Base-by-base conservation (phyloP, 495 filamentous ascomycete species). In the Penicillium odoratum region DNA sequence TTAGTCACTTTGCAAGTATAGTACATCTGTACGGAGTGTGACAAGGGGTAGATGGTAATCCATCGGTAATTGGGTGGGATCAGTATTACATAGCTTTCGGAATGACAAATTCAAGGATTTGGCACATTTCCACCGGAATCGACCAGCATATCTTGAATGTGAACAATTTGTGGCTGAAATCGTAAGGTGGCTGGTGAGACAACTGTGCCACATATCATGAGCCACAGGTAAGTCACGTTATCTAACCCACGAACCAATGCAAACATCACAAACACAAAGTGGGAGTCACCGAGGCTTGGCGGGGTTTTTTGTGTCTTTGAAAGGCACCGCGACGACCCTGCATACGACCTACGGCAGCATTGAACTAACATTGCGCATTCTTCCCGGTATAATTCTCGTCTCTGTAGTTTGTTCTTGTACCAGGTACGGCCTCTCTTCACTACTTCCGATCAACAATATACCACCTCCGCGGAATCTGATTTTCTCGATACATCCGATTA, bases 201-300 rank as follows among this genome's bases (percentile, higher is more conserved):
- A 2, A 16, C 18, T 47, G 42, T 25, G 52, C 52, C 52, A 55
- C 52, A 55, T 0, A 31, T 15, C 9, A 31, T 15, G 1, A 36
- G 33, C 33, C 33, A 36, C 33, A 36, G 7, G 1, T 34, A 25
- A 5, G 34, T 64, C 54, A 60, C 47, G 54, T 60, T 48, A 45
- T n/a, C 26, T 42, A 52, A 26, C 15, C 52, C 54, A 53, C 31
- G 13, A 40, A 40, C 1, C 13, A 21, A 4, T 56, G 46, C 71
- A 74, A 73, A 72, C 67, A 48, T n/a, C 51, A 49, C 72, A 74
- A 76, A 76, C 63, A 55, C 18, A 31, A 57, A 53, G 55, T 59
- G 56, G 56, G 58, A 61, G 69, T 75, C 67, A 74, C 68, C 67
- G 61, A 65, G 56, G 68, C 70, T 72, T 71, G 69, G 67, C 63